Conservation (phyloP, 1,139 yeast species). For the Ogataea hybrid region DNA sequence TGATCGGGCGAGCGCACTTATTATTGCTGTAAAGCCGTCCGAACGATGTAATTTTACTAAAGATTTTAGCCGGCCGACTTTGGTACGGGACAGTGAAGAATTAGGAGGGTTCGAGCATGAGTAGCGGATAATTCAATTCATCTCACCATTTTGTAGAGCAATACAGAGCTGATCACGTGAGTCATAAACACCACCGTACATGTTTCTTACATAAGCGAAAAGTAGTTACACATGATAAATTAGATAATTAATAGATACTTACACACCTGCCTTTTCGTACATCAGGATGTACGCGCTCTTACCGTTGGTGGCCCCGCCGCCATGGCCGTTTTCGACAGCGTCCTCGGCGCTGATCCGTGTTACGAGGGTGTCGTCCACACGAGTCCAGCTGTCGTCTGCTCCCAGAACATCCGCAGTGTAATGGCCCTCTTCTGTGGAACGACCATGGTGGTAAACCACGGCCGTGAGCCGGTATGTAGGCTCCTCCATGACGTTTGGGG, state of each 20-base stretch:
- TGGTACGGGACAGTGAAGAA: no score
- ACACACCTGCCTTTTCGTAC: constrained; percentile 36
- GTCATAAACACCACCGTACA: no score
- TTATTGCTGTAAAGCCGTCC: no score
- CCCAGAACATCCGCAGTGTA: constrained; percentile 83
- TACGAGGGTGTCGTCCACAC: constrained; percentile 82
- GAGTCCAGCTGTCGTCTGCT: constrained; percentile 63
- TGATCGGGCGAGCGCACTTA: background rate
- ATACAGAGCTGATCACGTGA: no score
- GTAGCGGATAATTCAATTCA: no score
- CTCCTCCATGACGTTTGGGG: constrained; percentile 34
- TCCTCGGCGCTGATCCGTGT: constrained; percentile 38
- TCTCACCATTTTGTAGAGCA: no score
- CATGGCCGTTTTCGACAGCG: constrained; percentile 33
- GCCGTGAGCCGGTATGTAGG: constrained; percentile 65
- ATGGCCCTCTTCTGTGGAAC: constrained; percentile 91
- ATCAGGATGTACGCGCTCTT: constrained; percentile 77
- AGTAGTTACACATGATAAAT: background rate
- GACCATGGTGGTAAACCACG: constrained; percentile 94
- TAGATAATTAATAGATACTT: background rate
- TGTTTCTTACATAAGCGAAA: background rate
- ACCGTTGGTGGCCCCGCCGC: constrained; percentile 38
- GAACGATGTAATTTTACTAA: no score
- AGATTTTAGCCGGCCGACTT: no score
- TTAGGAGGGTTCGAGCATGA: no score